Percentiles rank a stretch among this genome's conserved stretches.
These are phyloP conservation scores for Alternaria ventricosa DNA, from an alignment of 2,329 filamentous ascomycete species.

Conservation along the genomic window DNA sequence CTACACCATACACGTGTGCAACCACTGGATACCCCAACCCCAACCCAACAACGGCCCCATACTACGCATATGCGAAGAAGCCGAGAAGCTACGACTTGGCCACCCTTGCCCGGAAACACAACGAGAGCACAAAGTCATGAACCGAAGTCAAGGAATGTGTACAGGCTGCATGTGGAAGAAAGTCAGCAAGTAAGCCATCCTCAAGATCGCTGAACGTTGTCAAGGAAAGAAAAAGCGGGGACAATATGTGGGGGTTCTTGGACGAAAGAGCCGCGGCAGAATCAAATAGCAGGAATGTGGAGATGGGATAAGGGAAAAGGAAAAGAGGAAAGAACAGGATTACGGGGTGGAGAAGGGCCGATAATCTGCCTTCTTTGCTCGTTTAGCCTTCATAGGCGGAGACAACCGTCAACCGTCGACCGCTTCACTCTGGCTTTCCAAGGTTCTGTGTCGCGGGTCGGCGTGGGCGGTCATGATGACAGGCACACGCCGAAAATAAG, in stretches of 20 bases:
- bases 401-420: not conserved
- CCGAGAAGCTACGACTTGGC: constrained; percentile 35
- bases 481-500: not conserved
- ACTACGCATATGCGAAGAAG: constrained; percentile 37
- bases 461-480: not conserved
- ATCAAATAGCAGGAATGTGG: not conserved
- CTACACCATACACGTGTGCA: constrained; percentile 41
- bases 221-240: constrained; percentile 2
- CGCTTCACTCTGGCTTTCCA: not conserved
- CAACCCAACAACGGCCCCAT: constrained; percentile 34
- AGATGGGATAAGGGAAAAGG: not conserved
- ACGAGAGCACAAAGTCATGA: constrained; percentile 38
- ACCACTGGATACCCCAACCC: constrained; percentile 42
- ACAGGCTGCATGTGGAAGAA: constrained; percentile 38
- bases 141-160: constrained; percentile 42
- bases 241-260: not conserved
- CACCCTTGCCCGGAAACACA: constrained; percentile 35
- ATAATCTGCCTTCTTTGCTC: not conserved
- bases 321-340: not conserved
- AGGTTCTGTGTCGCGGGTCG: not conserved
- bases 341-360: not conserved
- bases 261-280: not conserved
- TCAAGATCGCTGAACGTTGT: not conserved
- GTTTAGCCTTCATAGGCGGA: not conserved
- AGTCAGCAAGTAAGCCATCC: constrained; percentile 10